A percentile compares a stretch with the other conserved stretches of the same genome.
Conservation (phyloP, 78 protist species). For the Dictyostelium citrinum region DNA sequence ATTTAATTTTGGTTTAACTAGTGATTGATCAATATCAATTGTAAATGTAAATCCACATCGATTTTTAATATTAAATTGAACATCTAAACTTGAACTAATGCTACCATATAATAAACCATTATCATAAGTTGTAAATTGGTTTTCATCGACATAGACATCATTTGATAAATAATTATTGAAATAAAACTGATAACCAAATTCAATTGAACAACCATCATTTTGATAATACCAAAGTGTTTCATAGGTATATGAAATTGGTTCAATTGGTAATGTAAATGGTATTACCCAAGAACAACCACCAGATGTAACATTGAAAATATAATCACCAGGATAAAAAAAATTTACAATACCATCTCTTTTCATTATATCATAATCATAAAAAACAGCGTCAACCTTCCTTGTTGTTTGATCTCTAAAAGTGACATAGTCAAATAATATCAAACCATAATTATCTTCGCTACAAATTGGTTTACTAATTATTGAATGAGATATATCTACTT, state of each 20-base stretch:
- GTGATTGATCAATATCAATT: too few relatives aligned
- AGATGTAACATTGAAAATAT: not conserved
- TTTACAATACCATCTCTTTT: not conserved
- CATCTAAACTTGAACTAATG: too few relatives aligned
- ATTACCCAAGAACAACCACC: not conserved
- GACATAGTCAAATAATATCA: not conserved
- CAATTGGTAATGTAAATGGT: not conserved
- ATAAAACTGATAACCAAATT: too few relatives aligned
- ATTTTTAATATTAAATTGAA: too few relatives aligned
- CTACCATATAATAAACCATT: too few relatives aligned
- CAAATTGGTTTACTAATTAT: not conserved
- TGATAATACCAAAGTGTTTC: too few relatives aligned
- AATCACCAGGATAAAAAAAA: not conserved
- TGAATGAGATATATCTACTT: not conserved
- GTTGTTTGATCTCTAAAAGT: not conserved
- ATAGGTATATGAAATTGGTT: not conserved
- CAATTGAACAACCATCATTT: too few relatives aligned
- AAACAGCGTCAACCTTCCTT: not conserved
- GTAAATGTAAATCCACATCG: too few relatives aligned
- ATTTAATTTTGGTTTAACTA: too few relatives aligned
- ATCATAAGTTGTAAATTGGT: too few relatives aligned
- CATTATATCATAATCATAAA: not conserved
- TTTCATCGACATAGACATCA: too few relatives aligned
- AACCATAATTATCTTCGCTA: not conserved
- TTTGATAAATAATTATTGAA: too few relatives aligned